A percentile compares a stretch with the other conserved stretches of the same genome.
These are phyloP conservation scores for Lasiodiplodia theobromae DNA, from an alignment of 2,329 filamentous ascomycete genomes.

Conservation along the genomic window DNA sequence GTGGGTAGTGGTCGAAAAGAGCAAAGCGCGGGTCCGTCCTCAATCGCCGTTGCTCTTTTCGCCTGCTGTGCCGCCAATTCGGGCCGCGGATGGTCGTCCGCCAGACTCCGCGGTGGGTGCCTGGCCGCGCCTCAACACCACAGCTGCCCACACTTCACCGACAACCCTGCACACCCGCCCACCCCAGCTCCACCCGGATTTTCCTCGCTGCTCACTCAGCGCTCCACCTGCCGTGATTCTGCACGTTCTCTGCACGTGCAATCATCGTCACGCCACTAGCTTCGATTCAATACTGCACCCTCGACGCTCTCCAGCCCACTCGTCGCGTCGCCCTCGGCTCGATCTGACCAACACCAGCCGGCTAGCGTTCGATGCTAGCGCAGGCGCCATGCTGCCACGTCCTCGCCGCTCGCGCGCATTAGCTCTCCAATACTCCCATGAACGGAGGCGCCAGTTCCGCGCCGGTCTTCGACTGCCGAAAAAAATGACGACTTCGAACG, in stretches of 20 bases:
- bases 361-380: slow-evolving; percentile 11
- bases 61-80: slow-evolving; percentile 6
- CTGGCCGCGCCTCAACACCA: slow-evolving; percentile 10
- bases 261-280: slow-evolving; percentile 1
- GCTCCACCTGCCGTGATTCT: slow-evolving; percentile 2
- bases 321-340: neutral
- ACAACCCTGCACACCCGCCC: neutral
- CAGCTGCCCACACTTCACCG: slow-evolving; percentile 9
- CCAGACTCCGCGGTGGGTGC: neutral
- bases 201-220: neutral
- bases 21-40: neutral
- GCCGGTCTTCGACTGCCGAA: neutral
- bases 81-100: slow-evolving; percentile 2
- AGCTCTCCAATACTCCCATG: neutral
- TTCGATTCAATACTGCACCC: neutral
- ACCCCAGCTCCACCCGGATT: neutral
- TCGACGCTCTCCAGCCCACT: neutral
- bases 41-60: neutral
- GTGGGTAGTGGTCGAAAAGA: neutral
- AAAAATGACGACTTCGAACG: neutral
- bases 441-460: neutral
- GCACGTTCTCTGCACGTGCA: slow-evolving; percentile 8
- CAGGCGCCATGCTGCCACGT: neutral
- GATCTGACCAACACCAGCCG: neutral
- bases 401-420: slow-evolving; percentile 1